Conservation (phyloP, 306 rosid species). For the Trichosanthes cucumerina region DNA sequence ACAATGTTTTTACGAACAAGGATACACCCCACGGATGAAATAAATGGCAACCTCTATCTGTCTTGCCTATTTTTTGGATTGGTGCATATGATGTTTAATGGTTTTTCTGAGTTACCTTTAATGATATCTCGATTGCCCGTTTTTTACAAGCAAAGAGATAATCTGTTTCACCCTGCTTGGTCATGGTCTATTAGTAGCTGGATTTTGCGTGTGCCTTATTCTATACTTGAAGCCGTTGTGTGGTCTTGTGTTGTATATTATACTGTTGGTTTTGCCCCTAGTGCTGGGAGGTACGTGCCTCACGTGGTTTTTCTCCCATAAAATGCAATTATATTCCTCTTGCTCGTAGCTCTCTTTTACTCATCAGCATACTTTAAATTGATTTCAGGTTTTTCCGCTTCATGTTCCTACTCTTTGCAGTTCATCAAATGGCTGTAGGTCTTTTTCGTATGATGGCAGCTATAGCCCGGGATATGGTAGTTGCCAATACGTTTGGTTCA, state of each 20-base stretch:
- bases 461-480: slow-evolving; percentile 66
- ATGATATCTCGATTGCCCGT: slow-evolving; percentile 75
- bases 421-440: slow-evolving; percentile 94
- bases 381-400: slow-evolving; percentile 79
- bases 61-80: slow-evolving; percentile 75
- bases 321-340: neutral
- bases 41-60: slow-evolving; percentile 54
- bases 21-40: slow-evolving; percentile 53
- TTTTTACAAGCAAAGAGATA: slow-evolving; percentile 84
- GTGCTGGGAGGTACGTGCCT: slow-evolving; percentile 45
- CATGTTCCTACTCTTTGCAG: slow-evolving; percentile 52
- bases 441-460: slow-evolving; percentile 80
- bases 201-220: slow-evolving; percentile 76
- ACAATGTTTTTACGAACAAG: slow-evolving; percentile 57
- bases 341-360: neutral
- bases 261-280: slow-evolving; percentile 79
- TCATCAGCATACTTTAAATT: neutral
- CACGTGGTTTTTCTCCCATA: neutral
- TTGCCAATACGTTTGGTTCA: slow-evolving; percentile 82
- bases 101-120: slow-evolving; percentile 72
- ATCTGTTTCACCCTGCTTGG: slow-evolving; percentile 80
- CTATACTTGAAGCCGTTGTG: slow-evolving; percentile 60
- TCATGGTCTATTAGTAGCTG: slow-evolving; percentile 68
- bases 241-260: slow-evolving; percentile 77
- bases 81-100: slow-evolving; percentile 90